Evolutionary conservation across 495 filamentous ascomycete genomes (phyloP), one percentile per base, ranked within the genome.

Genomic region (Xylaria intraflava): DNA sequence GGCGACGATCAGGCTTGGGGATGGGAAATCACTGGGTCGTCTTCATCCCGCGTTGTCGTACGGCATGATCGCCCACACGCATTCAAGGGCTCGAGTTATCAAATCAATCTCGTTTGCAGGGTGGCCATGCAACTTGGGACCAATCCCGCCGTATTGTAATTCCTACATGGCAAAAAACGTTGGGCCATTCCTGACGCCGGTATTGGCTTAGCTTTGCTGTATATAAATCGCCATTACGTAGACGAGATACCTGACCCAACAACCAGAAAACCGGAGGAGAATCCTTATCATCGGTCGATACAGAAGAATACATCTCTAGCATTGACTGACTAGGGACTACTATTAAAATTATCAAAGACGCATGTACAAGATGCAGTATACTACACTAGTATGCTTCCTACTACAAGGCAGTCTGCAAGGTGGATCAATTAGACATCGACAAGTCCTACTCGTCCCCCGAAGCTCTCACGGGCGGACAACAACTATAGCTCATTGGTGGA

Each of bases 321-420:
- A 2, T 17, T 38, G n/a, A n/a, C 20, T 35, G 31, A 48, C 8
- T 36, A 27, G 23, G 42, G 43, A 58, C 46, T 62, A 30, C 53
- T 62, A 66, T 66, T 62, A 66, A 64, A 66, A 59, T 51, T 60
- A 38, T 46, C 64, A 64, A n/a, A 60, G 56, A 57, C 55, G 56
- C 58, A 62, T 66, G 60, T 66, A 66, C 64, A 66, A 63, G 59
- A 59, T 53, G 54, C 35, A 38, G 35, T 38, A 17, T 16, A 38
- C 14, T 60, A 62, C 64, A 66, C 55, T 61, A 58, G 57, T 60
- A 60, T 58, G 60, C 51, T 62, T 62, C 55, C 64, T 62, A 58
- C 64, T 62, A 58, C 59, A 51, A 66, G 57, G 58, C 61, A 44
- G 24, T 40, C 42, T 55, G 45, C 45, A 39, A 47, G 22, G 30